Conservation (phyloP, 768 basidiomycete genomes). For the Termitomyces sp. region DNA sequence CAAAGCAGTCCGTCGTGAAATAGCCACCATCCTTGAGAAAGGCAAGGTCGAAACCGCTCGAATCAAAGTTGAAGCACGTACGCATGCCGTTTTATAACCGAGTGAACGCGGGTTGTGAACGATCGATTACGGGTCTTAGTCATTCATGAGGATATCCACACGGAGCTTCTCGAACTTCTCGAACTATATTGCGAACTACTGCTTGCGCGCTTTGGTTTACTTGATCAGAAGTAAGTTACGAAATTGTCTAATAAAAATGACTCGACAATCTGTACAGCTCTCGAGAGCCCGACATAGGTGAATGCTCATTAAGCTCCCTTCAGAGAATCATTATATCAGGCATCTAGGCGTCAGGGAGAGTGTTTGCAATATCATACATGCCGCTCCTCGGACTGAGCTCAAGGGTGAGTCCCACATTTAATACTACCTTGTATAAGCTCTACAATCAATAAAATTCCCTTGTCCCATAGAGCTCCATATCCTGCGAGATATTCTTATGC, state of each 20-base stretch:
- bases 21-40: slow-evolving; percentile 74
- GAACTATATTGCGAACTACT: slow-evolving; percentile 96
- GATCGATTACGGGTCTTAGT: slow-evolving; percentile 34
- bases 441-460: slow-evolving; percentile 5
- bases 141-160: slow-evolving; percentile 80
- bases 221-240: slow-evolving; percentile 77
- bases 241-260: background rate
- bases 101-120: background rate
- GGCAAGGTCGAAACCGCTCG: slow-evolving; percentile 82
- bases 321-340: background rate
- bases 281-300: slow-evolving; percentile 82
- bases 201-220: slow-evolving; percentile 84
- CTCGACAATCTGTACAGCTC: slow-evolving; percentile 36
- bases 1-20: slow-evolving; percentile 68
- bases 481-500: slow-evolving; percentile 90
- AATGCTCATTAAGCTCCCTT: background rate
- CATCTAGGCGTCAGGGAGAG: slow-evolving; percentile 59
- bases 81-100: slow-evolving; percentile 23
- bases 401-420: slow-evolving; percentile 51
- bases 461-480: slow-evolving; percentile 71
- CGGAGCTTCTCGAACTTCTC: slow-evolving; percentile 87
- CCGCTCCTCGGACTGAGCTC: slow-evolving; percentile 87
- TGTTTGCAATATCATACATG: slow-evolving; percentile 83
- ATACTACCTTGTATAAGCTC: background rate
- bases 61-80: slow-evolving; percentile 82